Evolutionary conservation across 1,284 basidiomycete species (phyloP).

Genomic region (Agroathelia rolfsii): DNA sequence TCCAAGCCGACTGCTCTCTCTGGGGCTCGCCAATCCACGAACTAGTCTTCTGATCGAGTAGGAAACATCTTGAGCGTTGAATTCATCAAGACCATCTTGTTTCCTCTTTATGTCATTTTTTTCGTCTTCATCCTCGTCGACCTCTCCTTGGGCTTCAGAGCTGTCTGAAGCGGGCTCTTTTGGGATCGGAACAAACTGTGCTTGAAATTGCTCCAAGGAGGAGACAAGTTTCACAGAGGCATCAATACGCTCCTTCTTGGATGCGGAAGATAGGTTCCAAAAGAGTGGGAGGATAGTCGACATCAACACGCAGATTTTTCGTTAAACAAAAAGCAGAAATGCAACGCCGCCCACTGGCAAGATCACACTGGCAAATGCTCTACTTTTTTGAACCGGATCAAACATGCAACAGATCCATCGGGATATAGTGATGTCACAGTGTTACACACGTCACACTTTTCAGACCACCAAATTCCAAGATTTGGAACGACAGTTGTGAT

Average conservation of each 20-base stretch:
- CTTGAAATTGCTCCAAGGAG: conserved; percentile 77
- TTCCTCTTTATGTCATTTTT: conserved; percentile 25
- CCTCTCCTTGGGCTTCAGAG: conserved; percentile 34
- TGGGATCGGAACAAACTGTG: conserved; percentile 42
- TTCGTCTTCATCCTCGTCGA: conserved; percentile 42
- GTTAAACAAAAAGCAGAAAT: no score
- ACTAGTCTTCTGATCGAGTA: conserved; percentile 82
- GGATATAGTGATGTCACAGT: no score
- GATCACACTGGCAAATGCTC: no score
- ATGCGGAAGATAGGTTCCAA: conserved; percentile 86
- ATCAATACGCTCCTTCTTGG: conserved; percentile 71
- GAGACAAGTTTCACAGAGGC: conserved; percentile 81
- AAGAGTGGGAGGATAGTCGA: conserved; percentile 83
- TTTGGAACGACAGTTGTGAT: no score
- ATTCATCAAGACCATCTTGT: conserved; percentile 44
- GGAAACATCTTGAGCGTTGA: conserved; percentile 82
- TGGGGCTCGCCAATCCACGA: conserved; percentile 81
- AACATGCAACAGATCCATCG: no score
- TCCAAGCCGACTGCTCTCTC: conserved; percentile 88
- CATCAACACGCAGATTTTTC: no score
- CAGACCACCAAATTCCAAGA: no score
- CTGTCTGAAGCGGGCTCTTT: no score
- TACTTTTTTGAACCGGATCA: no score
- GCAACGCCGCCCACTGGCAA: no score
- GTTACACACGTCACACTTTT: no score